Base-by-base conservation (phyloP, 106 monocot genomes). In the Allium cepa region DNA sequence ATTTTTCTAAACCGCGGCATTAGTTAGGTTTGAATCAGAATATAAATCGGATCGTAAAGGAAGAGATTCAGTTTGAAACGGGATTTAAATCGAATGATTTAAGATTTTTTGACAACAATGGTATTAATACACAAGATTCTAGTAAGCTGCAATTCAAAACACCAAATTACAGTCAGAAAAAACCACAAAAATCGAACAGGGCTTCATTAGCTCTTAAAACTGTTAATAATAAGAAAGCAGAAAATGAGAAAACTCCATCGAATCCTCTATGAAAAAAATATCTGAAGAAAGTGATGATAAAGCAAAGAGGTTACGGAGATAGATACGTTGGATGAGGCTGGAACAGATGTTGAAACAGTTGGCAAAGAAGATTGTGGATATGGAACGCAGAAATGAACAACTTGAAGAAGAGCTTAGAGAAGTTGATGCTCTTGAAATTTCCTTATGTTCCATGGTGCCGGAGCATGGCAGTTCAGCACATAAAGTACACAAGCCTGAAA, bases 341-440 rank as follows among this genome's bases (percentile, higher is more conserved):
- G 82, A 77, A 92, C 84, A 63, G 92, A 92, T 77, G 87, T 84
- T 65, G 87, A 92, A 61, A 79, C 73, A 59, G 71, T 51, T 83
- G 91, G n/a, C n/a, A 73, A 72, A 26, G 91, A 89, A 84, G 69
- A 77, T 89, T 71, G 87, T 82, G 59, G 92, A 83, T 62, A 80
- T 97, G 87, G 80, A 89, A 72, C 49, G 56, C 7, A 97, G 72
- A 80, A 84, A 89, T 75, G 82, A 87, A 51, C 92, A 82, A 69
- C 80, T 97, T 46, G 97, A 97, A 79, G 82, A 97, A 53, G 97
- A 97, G 70, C 74, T 97, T 36, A n/a, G n/a, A n/a, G n/a, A n/a
- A n/a, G n/a, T n/a, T n/a, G n/a, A n/a, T n/a, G n/a, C n/a, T n/a
- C n/a, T n/a, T n/a, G n/a, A n/a, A n/a, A n/a, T n/a, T n/a, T n/a